These are phyloP conservation scores for Ricinus communis DNA, from an alignment of 345 rosid genomes.

Conservation along the genomic window DNA sequence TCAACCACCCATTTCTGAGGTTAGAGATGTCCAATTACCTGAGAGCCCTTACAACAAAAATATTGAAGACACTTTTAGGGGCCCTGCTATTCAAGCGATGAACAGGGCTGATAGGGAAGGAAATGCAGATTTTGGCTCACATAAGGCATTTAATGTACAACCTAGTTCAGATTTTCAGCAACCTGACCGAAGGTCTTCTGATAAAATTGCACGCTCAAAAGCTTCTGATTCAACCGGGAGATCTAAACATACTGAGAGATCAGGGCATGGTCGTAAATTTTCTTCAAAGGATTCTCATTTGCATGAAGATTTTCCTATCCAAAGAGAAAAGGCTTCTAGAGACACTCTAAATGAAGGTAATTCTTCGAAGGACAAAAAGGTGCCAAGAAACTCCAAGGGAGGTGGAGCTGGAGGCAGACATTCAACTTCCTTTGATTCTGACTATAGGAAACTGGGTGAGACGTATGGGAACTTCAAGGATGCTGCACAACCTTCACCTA, in stretches of 20 bases:
- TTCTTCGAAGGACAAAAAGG: conserved; percentile 45
- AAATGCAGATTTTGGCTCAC: conserved; percentile 36
- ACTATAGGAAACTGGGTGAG: conserved; percentile 49
- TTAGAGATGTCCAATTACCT: conserved; percentile 38
- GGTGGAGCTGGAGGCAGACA: conserved; percentile 51
- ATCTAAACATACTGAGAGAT: conserved; percentile 44
- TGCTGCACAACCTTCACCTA: conserved; percentile 50
- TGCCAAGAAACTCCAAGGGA: conserved; percentile 54
- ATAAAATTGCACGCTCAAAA: conserved; percentile 38
- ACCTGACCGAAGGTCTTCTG: conserved; percentile 41
- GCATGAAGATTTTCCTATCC: conserved; percentile 42
- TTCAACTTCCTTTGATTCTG: conserved; percentile 45
- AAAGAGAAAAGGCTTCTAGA: conserved; percentile 46
- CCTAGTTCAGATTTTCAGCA: conserved; percentile 43
- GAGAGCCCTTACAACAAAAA: conserved; percentile 37
- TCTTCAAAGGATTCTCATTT: conserved; percentile 39
- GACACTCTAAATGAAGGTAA: conserved; percentile 55
- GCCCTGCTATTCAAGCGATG: conserved; percentile 36
- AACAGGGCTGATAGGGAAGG: conserved; percentile 45
- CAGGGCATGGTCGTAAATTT: conserved; percentile 45
- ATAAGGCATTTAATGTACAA: conserved; percentile 48
- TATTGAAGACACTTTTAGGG: conserved; percentile 36
- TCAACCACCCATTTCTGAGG: conserved; percentile 43
- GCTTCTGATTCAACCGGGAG: conserved; percentile 45
- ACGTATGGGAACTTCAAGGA: conserved; percentile 53